phyloP scores from a whole-genome alignment of 768 basidiomycete genomes.

The Bullera alba region DNA sequence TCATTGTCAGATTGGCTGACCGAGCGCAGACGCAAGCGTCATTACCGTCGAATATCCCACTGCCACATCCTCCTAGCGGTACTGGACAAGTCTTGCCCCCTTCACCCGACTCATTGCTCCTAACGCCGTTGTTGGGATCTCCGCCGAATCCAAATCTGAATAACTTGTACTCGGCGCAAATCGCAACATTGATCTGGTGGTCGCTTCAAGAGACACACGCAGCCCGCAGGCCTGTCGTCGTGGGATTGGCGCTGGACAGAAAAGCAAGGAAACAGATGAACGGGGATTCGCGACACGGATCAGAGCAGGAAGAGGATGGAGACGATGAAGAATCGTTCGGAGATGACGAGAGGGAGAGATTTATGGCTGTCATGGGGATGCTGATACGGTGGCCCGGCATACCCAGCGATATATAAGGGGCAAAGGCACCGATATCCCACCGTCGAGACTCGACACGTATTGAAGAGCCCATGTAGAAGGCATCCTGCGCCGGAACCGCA shows the following conservation, averaged over 20 bases:
- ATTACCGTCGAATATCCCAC: slow-evolving; percentile 21
- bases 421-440: too few species aligned
- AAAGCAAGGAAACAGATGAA: background rate
- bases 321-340: slow-evolving; percentile 41
- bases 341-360: slow-evolving; percentile 47
- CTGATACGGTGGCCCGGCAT: slow-evolving; percentile 42
- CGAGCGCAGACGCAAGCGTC: slow-evolving; percentile 39
- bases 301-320: slow-evolving; percentile 40
- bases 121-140: slow-evolving; percentile 73
- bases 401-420: too few species aligned
- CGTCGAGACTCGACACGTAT: too few species aligned
- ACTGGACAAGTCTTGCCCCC: slow-evolving; percentile 19
- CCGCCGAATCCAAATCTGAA: slow-evolving; percentile 65
- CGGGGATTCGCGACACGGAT: background rate
- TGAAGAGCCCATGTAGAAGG: too few species aligned
- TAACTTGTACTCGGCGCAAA: slow-evolving; percentile 75
- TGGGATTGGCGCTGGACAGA: slow-evolving; percentile 61
- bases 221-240: slow-evolving; percentile 57
- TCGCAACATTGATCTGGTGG: slow-evolving; percentile 76
- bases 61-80: slow-evolving; percentile 11
- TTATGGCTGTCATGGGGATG: slow-evolving; percentile 51
- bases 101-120: slow-evolving; percentile 57
- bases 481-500: too few species aligned
- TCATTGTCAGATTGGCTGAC: background rate
- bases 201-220: slow-evolving; percentile 47